Conservation (phyloP, 192 early-diverging fungal species). For the Entomortierella parvispora region DNA sequence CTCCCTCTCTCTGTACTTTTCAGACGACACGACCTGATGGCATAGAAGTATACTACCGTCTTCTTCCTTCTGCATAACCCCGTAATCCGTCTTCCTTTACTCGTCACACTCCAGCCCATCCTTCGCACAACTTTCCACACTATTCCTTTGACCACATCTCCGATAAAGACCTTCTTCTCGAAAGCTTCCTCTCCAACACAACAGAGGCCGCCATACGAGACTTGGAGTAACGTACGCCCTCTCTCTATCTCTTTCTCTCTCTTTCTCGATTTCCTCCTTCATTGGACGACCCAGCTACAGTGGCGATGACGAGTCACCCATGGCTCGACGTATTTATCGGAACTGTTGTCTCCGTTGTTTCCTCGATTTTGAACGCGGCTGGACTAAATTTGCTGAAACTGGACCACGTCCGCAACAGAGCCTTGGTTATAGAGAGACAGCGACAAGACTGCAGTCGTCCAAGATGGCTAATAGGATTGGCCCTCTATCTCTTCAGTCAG, state of each 20-base stretch:
- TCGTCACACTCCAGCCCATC: no score
- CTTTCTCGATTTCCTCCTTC: background rate
- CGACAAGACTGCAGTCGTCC: slow-evolving; percentile 66
- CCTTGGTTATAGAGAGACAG: slow-evolving; percentile 44
- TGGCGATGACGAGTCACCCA: slow-evolving; percentile 38
- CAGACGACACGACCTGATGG: background rate
- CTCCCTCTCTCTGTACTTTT: background rate
- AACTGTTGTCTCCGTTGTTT: slow-evolving; percentile 52
- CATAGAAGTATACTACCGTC: background rate
- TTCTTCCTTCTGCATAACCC: no score
- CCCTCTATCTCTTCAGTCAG: slow-evolving; percentile 64
- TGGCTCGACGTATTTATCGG: slow-evolving; percentile 56
- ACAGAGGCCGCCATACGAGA: background rate
- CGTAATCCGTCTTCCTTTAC: no score
- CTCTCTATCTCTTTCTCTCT: background rate
- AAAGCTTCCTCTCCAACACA: background rate
- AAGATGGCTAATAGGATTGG: slow-evolving; percentile 68
- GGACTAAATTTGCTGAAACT: slow-evolving; percentile 67
- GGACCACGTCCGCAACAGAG: slow-evolving; percentile 63
- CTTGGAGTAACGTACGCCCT: background rate
- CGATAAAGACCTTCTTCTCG: background rate
- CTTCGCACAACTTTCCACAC: no score
- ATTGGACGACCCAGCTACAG: no score
- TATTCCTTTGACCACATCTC: no score
- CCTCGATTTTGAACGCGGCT: slow-evolving; percentile 62